Conservation (phyloP, 495 filamentous ascomycete species). For the Penicillium bovifimosum region DNA sequence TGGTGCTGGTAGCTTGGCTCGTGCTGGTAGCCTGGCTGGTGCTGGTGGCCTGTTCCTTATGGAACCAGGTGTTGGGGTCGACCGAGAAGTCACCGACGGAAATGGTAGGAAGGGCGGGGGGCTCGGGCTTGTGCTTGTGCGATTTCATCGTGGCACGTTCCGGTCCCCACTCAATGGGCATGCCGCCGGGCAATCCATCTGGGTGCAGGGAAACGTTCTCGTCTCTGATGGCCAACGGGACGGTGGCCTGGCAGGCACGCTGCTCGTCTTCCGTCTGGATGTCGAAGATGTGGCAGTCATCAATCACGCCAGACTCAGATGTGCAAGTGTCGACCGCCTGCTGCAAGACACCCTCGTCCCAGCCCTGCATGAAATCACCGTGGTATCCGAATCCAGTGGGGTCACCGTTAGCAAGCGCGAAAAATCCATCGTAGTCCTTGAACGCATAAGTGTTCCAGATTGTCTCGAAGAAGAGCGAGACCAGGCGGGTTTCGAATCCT, state of each 20-base stretch:
- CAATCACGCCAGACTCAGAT: conserved; percentile 46
- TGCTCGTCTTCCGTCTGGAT: conserved; percentile 42
- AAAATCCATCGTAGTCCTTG: conserved; percentile 59
- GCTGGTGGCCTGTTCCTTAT: conserved; percentile 1
- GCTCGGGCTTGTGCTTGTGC: neutral
- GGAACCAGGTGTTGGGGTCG: conserved; percentile 3
- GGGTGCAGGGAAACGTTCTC: conserved; percentile 34
- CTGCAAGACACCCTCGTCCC: conserved; percentile 52
- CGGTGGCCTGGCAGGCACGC: conserved; percentile 39
- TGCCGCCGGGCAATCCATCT: conserved; percentile 48
- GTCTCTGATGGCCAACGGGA: conserved; percentile 36
- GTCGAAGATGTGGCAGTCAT: conserved; percentile 55
- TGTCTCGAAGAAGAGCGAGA: conserved; percentile 79
- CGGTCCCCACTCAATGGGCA: conserved; percentile 48
- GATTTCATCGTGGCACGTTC: conserved; percentile 36
- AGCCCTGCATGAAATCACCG: conserved; percentile 80
- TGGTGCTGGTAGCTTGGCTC: neutral
- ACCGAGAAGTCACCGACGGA: conserved; percentile 6
- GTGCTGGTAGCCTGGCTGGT: too few relatives aligned
- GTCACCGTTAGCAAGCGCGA: conserved; percentile 81
- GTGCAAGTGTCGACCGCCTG: conserved; percentile 45
- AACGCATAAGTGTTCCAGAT: conserved; percentile 78
- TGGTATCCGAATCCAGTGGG: conserved; percentile 77
- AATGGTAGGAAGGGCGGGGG: conserved; percentile 8
- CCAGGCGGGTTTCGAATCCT: conserved; percentile 62